Conservation (phyloP, 768 basidiomycete genomes). For the Mycena olivaceomarginata region DNA sequence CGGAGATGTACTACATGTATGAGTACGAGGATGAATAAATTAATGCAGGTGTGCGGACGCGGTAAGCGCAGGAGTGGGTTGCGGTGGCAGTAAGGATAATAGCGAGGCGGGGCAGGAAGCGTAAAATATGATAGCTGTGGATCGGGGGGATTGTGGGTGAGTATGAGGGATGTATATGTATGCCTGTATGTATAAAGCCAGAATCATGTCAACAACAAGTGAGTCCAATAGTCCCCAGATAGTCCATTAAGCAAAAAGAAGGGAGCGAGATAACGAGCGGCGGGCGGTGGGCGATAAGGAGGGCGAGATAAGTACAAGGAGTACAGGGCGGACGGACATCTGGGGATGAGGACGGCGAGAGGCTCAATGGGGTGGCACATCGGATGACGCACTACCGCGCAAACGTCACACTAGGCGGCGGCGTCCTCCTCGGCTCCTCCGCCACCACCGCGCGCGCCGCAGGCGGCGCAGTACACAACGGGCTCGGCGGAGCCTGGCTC, state of each 20-base stretch:
- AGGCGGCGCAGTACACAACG: slow-evolving; percentile 66
- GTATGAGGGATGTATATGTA: neutral
- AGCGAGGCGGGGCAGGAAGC: neutral
- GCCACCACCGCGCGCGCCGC: neutral
- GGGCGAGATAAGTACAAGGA: neutral
- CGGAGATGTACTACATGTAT: too few relatives aligned
- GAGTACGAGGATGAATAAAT: too few relatives aligned
- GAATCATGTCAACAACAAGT: neutral
- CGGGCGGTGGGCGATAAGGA: neutral
- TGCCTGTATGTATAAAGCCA: neutral
- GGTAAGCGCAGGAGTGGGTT: neutral
- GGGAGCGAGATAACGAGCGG: neutral
- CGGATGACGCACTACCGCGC: neutral
- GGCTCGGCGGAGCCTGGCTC: slow-evolving; percentile 72
- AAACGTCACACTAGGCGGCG: neutral
- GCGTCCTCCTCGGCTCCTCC: slow-evolving; percentile 11
- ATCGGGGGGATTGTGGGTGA: neutral
- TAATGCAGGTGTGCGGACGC: neutral
- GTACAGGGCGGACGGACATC: neutral
- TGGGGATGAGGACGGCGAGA: neutral
- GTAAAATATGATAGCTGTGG: neutral
- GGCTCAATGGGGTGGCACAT: too few relatives aligned
- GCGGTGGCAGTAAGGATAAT: neutral
- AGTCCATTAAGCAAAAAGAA: slow-evolving; percentile 5
- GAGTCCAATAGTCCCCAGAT: too few relatives aligned